Percentiles rank a stretch among this genome's conserved stretches.
phyloP scores from a whole-genome alignment of 805 yeast species.

The Kluyveromyces siamensis region DNA sequence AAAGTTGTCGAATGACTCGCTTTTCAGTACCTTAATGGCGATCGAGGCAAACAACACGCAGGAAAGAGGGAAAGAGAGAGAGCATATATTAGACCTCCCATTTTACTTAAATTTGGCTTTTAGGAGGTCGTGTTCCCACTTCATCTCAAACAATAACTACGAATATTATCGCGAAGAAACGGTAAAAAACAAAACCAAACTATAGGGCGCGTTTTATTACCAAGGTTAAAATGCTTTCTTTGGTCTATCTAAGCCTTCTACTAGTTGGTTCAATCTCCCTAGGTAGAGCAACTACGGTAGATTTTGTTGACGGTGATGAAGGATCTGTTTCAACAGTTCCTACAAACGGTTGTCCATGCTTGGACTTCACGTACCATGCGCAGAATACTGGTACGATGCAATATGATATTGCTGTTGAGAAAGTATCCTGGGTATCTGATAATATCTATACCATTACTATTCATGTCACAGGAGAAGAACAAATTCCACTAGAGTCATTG shows the following conservation, averaged over 20 bases:
- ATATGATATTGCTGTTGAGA: conserved; percentile 8
- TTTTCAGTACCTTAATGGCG: too few relatives aligned
- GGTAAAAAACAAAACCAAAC: too few relatives aligned
- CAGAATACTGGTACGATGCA: conserved; percentile 5
- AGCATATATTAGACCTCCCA: too few relatives aligned
- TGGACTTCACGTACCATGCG: conserved; percentile 9
- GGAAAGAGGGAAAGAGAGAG: too few relatives aligned
- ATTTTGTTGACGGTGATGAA: neutral
- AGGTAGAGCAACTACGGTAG: neutral
- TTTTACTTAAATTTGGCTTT: too few relatives aligned
- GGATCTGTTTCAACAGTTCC: neutral
- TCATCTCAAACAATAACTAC: too few relatives aligned
- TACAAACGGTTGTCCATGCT: conserved; percentile 12
- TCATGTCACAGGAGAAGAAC: conserved; percentile 11
- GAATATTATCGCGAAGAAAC: too few relatives aligned
- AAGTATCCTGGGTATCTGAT: conserved; percentile 8
- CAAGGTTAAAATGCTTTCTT: too few relatives aligned
- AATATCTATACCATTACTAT: conserved; percentile 13
- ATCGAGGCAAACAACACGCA: too few relatives aligned
- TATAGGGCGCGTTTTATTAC: too few relatives aligned
- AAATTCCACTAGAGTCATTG: conserved; percentile 10
- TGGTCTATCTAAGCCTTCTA: neutral
- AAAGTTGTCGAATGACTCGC: too few relatives aligned
- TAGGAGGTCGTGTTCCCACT: too few relatives aligned
- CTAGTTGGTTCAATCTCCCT: neutral